phyloP scores from a whole-genome alignment of 108 stramenopile genomes.

The Mediolabrus comicus region DNA sequence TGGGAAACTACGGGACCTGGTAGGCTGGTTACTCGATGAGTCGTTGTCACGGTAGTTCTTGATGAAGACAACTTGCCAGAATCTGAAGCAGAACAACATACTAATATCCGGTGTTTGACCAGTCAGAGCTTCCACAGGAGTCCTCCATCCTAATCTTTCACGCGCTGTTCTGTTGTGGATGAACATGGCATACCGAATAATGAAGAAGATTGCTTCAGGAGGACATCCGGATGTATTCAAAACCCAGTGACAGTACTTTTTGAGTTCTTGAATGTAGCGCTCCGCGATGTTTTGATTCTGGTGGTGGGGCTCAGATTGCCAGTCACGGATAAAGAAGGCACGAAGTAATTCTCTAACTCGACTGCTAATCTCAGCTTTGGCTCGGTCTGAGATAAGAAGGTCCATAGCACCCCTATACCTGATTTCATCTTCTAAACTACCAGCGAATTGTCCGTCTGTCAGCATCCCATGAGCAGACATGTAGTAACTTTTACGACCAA shows the following conservation, averaged over 20 bases:
- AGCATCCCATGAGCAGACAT: constrained; percentile 10
- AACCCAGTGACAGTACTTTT: background rate
- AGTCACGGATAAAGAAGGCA: constrained; percentile 4
- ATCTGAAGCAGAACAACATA: background rate
- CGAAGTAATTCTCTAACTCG: constrained; percentile 23
- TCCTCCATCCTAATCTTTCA: background rate
- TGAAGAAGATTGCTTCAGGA: background rate
- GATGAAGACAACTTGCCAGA: background rate
- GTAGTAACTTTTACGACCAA: background rate
- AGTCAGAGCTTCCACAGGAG: background rate
- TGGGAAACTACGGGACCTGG: background rate
- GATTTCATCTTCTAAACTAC: constrained; percentile 25
- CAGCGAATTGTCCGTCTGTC: constrained; percentile 13
- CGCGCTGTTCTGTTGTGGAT: background rate
- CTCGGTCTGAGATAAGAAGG: constrained; percentile 19
- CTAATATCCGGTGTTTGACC: background rate
- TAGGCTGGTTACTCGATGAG: too few relatives aligned
- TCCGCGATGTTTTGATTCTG: background rate
- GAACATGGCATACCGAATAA: background rate
- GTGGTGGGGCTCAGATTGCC: background rate
- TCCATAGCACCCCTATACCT: constrained; percentile 25
- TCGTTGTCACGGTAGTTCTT: background rate
- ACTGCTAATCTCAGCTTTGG: constrained; percentile 13
- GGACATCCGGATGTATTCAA: background rate
- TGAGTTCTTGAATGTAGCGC: background rate